phyloP scores from a whole-genome alignment of 805 yeast genomes.

The Teunomyces cretensis region DNA sequence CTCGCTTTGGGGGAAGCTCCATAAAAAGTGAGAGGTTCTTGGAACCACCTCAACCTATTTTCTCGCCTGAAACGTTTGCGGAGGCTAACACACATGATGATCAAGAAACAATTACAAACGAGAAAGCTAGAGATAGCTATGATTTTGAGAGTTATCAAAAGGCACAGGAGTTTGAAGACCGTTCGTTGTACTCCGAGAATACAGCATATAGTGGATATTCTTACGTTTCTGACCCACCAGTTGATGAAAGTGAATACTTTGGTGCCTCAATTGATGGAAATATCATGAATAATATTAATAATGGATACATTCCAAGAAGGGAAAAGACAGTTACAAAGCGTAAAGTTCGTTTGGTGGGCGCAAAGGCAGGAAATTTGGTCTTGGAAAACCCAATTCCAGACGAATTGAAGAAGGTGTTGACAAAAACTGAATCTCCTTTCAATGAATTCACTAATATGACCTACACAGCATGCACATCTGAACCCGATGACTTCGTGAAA shows the following conservation, averaged over 20 bases:
- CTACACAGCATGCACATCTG: constrained; percentile 94
- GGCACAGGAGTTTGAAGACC: constrained; percentile 31
- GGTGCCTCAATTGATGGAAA: constrained; percentile 48
- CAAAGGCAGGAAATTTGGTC: constrained; percentile 74
- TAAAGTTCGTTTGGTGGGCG: constrained; percentile 64
- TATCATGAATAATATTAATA: constrained; percentile 43
- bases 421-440: constrained; percentile 70
- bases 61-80: constrained; percentile 61
- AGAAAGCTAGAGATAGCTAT: constrained; percentile 20
- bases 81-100: constrained; percentile 47
- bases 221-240: constrained; percentile 17
- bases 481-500: constrained; percentile 78
- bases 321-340: constrained; percentile 69
- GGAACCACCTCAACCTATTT: constrained; percentile 66
- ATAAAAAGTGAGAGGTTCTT: constrained; percentile 50
- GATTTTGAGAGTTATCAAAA: constrained; percentile 39
- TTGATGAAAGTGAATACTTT: constrained; percentile 37
- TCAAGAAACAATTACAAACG: constrained; percentile 34
- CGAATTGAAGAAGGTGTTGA: constrained; percentile 78
- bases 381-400: constrained; percentile 94
- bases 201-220: constrained; percentile 36
- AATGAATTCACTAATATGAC: constrained; percentile 96
- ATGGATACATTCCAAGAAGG: constrained; percentile 53
- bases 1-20: constrained; percentile 30
- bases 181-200: constrained; percentile 34